A percentile compares a stretch with the other conserved stretches of the same genome.
phyloP scores from a whole-genome alignment of 805 yeast genomes.

The Candida coleopterorum region DNA sequence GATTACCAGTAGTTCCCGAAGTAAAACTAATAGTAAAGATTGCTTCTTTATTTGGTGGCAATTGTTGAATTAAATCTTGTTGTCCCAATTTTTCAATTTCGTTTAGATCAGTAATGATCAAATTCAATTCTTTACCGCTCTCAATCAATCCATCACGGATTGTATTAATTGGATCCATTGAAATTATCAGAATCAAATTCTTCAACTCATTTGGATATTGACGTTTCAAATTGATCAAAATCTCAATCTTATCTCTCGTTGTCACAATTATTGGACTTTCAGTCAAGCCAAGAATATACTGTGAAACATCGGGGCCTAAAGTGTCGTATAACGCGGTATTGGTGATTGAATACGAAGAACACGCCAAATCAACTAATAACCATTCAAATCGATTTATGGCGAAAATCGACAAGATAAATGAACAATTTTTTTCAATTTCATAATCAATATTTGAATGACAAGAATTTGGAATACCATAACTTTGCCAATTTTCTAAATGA shows the following conservation, averaged over 20 bases:
- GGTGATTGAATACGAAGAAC: constrained; percentile 28
- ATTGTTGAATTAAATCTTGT: constrained; percentile 22
- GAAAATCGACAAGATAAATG: constrained; percentile 31
- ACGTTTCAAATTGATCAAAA: constrained; percentile 43
- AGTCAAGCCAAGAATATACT: constrained; percentile 29
- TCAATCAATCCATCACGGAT: constrained; percentile 13
- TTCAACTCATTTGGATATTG: constrained; percentile 26
- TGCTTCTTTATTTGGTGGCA: constrained; percentile 30
- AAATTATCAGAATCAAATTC: constrained; percentile 47
- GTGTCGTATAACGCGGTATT: constrained; percentile 40
- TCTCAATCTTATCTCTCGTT: constrained; percentile 46
- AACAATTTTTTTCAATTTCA: constrained; percentile 17
- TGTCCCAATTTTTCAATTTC: constrained; percentile 34
- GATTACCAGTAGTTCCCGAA: constrained; percentile 66
- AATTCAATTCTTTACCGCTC: constrained; percentile 20
- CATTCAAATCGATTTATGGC: constrained; percentile 35
- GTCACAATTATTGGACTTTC: constrained; percentile 45
- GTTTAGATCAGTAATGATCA: constrained; percentile 28
- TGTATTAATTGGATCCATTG: constrained; percentile 41
- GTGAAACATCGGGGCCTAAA: constrained; percentile 31
- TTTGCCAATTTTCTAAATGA: constrained; percentile 15
- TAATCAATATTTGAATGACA: constrained; percentile 5
- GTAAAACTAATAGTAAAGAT: constrained; percentile 40
- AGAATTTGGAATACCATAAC: constrained; percentile 10
- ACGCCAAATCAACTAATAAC: constrained; percentile 33